Evolutionary conservation across 1,139 yeast species (phyloP).

Genomic region (Geotrichum aggregatum): DNA sequence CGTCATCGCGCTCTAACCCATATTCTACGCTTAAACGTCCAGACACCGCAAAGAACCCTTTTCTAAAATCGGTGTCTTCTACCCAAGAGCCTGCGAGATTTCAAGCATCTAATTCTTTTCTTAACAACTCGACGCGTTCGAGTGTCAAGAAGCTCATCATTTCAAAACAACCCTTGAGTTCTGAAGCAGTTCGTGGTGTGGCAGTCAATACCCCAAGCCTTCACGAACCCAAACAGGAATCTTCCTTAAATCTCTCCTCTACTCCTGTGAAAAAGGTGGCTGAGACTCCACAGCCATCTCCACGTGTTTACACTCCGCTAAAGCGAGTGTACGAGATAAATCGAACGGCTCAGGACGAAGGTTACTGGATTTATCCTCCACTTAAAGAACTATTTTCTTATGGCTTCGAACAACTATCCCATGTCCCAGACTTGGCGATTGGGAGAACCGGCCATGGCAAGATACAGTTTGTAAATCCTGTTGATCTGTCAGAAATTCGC

Average conservation of each 20-base stretch:
- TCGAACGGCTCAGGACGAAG: slow-evolving; percentile 40
- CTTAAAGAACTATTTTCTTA: slow-evolving; percentile 50
- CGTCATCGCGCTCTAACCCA: not conserved
- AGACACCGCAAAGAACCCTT: slow-evolving; percentile 5
- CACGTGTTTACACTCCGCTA: slow-evolving; percentile 4
- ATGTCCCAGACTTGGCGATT: slow-evolving; percentile 63
- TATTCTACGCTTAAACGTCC: slow-evolving; percentile 1
- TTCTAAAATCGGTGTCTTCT: slow-evolving; percentile 7
- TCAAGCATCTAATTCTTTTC: not conserved
- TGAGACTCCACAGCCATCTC: not conserved
- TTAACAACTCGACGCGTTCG: slow-evolving; percentile 2
- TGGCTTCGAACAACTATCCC: slow-evolving; percentile 50
- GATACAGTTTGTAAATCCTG: slow-evolving; percentile 65
- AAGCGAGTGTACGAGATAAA: slow-evolving; percentile 25
- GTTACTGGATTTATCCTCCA: slow-evolving; percentile 80
- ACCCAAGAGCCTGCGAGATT: not conserved
- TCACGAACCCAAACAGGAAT: not conserved
- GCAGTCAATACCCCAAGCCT: not conserved
- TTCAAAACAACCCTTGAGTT: slow-evolving; percentile 3
- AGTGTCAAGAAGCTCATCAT: slow-evolving; percentile 17
- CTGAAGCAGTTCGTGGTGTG: slow-evolving; percentile 15
- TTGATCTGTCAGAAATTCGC: slow-evolving; percentile 58
- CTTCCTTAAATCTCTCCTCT: not conserved
- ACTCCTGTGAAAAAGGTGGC: not conserved
- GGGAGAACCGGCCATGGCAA: slow-evolving; percentile 78